These are phyloP conservation scores for Chalaropsis ovoidea DNA, from an alignment of 2,329 filamentous ascomycete genomes.

Conservation along the genomic window DNA sequence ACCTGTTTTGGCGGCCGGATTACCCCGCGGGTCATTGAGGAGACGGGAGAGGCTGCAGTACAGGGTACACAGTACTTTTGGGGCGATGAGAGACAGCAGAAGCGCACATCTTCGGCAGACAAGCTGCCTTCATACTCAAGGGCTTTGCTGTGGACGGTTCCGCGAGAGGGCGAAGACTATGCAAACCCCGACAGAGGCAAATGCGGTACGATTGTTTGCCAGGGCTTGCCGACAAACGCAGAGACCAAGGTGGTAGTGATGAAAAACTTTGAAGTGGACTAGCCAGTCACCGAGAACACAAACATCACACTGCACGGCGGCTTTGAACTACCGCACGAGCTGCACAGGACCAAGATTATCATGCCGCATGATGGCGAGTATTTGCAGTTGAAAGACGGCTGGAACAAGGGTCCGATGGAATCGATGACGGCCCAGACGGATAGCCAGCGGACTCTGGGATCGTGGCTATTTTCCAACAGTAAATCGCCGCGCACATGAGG, in stretches of 20 bases:
- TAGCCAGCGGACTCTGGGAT: background rate
- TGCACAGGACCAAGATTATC: constrained; percentile 15
- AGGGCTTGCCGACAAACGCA: background rate
- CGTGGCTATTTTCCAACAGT: background rate
- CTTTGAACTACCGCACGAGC: constrained; percentile 18
- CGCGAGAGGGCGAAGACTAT: constrained; percentile 15
- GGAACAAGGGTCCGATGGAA: background rate
- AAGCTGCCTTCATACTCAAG: constrained; percentile 9
- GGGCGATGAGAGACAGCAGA: constrained; percentile 15
- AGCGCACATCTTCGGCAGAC: background rate
- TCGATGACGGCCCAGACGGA: background rate
- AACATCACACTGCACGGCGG: constrained; percentile 22
- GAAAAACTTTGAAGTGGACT: constrained; percentile 22
- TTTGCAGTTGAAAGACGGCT: constrained; percentile 5
- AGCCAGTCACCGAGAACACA: constrained; percentile 19
- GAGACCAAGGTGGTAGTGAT: constrained; percentile 16
- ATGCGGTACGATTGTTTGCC: constrained; percentile 14
- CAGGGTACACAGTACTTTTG: constrained; percentile 20
- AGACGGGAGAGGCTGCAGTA: constrained; percentile 16
- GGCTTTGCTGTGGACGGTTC: constrained; percentile 18
- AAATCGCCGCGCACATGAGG: background rate
- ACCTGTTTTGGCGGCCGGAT: background rate
- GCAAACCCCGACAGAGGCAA: constrained; percentile 13
- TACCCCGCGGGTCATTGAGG: background rate
- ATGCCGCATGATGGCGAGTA: constrained; percentile 12